phyloP scores from a whole-genome alignment of 1,284 basidiomycete genomes.

The Trametes versicolor region DNA sequence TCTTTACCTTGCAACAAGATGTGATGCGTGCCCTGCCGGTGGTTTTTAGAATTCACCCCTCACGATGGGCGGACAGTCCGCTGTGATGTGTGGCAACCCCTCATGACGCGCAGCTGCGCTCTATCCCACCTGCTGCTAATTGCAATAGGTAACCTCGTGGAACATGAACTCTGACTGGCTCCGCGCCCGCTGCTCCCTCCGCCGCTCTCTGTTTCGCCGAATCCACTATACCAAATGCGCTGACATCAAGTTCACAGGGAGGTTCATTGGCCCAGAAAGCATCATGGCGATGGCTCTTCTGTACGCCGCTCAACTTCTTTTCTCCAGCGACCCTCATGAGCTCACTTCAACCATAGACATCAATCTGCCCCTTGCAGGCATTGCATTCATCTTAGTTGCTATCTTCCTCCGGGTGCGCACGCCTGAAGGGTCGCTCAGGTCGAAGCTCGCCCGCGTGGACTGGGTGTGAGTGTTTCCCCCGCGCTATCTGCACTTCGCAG shows the following conservation, averaged over 20 bases:
- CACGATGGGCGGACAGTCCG: not conserved
- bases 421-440: constrained; percentile 12
- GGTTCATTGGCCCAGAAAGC: constrained; percentile 35
- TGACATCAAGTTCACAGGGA: constrained; percentile 24
- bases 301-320: constrained; percentile 25
- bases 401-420: constrained; percentile 26
- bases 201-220: not conserved
- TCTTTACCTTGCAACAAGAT: too few species aligned
- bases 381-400: constrained; percentile 21
- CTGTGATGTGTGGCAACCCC: not conserved
- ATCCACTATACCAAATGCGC: not conserved
- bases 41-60: not conserved
- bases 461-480: constrained; percentile 20
- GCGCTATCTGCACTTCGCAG: not conserved
- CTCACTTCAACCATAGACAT: constrained; percentile 18
- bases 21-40: not conserved
- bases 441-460: constrained; percentile 26
- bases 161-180: not conserved
- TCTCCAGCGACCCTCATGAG: not conserved
- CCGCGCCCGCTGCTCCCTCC: not conserved
- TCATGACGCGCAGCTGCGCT: not conserved
- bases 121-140: not conserved
- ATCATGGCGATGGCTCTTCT: constrained; percentile 44
- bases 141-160: not conserved
- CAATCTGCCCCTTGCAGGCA: constrained; percentile 29